phyloP scores from a whole-genome alignment of 148 eudicot species.

The Polygonum aviculare region DNA sequence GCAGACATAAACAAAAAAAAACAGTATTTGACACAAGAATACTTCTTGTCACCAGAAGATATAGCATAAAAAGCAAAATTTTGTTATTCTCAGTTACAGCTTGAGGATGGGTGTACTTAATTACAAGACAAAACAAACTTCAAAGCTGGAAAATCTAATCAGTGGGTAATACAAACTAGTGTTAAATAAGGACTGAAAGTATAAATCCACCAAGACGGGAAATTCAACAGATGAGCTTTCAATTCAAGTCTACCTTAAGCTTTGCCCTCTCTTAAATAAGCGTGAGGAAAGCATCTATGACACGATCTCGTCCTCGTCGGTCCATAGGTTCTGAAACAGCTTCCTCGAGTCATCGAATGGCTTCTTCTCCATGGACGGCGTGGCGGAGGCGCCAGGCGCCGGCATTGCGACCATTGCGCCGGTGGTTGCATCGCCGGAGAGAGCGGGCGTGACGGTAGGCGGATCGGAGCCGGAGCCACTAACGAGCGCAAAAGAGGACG shows the following conservation, averaged over 20 bases:
- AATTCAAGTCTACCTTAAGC: conserved; percentile 51
- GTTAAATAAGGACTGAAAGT: not conserved
- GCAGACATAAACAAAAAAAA: not conserved
- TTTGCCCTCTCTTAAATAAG: conserved; percentile 95
- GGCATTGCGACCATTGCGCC: not conserved
- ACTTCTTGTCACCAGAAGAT: not conserved
- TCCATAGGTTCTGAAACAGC: conserved; percentile 80
- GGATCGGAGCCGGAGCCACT: not conserved
- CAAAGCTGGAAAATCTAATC: not conserved
- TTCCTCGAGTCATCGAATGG: conserved; percentile 59
- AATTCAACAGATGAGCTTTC: not conserved
- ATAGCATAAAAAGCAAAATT: not conserved
- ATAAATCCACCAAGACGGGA: not conserved
- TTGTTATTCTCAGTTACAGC: not conserved
- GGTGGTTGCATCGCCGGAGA: not conserved
- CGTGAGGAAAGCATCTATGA: conserved; percentile 91
- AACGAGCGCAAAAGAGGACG: too few relatives aligned
- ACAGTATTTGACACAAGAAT: not conserved
- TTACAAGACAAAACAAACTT: not conserved
- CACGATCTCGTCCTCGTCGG: conserved; percentile 90
- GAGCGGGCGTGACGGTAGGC: not conserved
- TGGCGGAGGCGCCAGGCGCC: not conserved
- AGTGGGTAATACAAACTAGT: not conserved
- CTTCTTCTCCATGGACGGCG: conserved; percentile 26
- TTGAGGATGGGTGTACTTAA: not conserved